These are phyloP conservation scores for Phaeolepiota aurea DNA, from an alignment of 768 basidiomycete genomes.

Conservation along the genomic window DNA sequence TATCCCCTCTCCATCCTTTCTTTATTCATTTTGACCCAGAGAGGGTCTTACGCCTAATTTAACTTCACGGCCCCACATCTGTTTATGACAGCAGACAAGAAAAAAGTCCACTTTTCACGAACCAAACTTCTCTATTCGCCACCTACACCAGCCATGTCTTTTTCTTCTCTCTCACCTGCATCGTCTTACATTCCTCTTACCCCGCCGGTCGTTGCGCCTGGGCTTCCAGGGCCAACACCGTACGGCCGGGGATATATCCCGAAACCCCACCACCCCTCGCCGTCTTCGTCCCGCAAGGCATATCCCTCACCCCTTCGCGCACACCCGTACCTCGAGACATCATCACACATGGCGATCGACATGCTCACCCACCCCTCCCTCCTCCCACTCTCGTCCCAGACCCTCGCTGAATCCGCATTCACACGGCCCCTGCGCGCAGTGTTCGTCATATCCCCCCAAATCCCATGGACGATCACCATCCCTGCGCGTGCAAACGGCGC, in stretches of 20 bases:
- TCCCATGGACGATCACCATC: constrained; percentile 29
- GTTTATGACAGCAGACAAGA: constrained; percentile 13
- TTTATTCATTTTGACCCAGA: no score
- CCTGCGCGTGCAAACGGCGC: constrained; percentile 14
- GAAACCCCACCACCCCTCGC: no score
- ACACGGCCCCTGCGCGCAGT: constrained; percentile 20
- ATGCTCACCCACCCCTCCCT: constrained; percentile 19
- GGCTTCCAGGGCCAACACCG: constrained; percentile 7
- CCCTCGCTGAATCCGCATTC: constrained; percentile 23
- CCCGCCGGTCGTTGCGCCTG: constrained; percentile 2
- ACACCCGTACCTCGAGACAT: constrained; percentile 27
- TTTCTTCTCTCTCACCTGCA: constrained; percentile 8
- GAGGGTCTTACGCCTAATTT: no score
- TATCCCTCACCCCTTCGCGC: no score
- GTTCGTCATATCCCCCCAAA: constrained; percentile 16
- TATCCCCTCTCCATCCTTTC: no score
- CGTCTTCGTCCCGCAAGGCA: no score
- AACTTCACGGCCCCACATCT: neutral
- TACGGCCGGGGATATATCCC: no score
- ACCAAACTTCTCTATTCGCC: constrained; percentile 6
- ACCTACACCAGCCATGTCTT: constrained; percentile 8
- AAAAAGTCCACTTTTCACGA: constrained; percentile 12
- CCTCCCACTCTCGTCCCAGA: constrained; percentile 15
- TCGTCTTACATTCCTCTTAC: constrained; percentile 8
- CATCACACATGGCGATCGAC: constrained; percentile 14